phyloP scores from a whole-genome alignment of 2,329 filamentous ascomycete species.

The Didymella lethalis region DNA sequence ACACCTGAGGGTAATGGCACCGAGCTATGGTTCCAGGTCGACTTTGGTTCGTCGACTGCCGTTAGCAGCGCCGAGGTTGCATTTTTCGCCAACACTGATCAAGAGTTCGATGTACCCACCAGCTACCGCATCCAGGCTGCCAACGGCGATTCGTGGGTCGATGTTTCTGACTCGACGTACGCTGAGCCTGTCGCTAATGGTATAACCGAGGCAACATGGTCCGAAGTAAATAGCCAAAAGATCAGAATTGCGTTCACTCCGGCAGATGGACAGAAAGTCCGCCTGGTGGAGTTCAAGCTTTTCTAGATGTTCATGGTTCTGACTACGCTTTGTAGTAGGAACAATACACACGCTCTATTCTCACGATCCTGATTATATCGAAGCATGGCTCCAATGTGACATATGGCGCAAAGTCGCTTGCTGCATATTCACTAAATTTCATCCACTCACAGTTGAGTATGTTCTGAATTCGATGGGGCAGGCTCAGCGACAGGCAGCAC shows the following conservation, averaged over 20 bases:
- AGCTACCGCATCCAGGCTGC: constrained; percentile 43
- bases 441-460: too few relatives aligned
- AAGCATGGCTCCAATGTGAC: background rate
- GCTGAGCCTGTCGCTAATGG: constrained; percentile 47
- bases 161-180: constrained; percentile 36
- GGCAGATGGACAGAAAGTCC: constrained; percentile 40
- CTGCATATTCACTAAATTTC: too few relatives aligned
- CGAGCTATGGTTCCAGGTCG: constrained; percentile 50
- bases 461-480: too few relatives aligned
- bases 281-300: constrained; percentile 53
- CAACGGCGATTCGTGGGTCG: constrained; percentile 36
- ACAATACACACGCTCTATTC: background rate
- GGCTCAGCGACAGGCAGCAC: too few relatives aligned
- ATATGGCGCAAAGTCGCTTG: too few relatives aligned
- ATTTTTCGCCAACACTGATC: constrained; percentile 44
- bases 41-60: constrained; percentile 44
- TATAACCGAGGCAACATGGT: constrained; percentile 48
- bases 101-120: constrained; percentile 41
- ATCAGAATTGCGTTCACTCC: constrained; percentile 48
- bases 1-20: constrained; percentile 40
- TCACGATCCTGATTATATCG: background rate
- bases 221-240: constrained; percentile 30
- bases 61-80: constrained; percentile 49
- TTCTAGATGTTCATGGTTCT: constrained; percentile 21
- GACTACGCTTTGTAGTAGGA: background rate